Base-by-base conservation (phyloP, 148 eudicot genomes). In the Polygonum maritimum region DNA sequence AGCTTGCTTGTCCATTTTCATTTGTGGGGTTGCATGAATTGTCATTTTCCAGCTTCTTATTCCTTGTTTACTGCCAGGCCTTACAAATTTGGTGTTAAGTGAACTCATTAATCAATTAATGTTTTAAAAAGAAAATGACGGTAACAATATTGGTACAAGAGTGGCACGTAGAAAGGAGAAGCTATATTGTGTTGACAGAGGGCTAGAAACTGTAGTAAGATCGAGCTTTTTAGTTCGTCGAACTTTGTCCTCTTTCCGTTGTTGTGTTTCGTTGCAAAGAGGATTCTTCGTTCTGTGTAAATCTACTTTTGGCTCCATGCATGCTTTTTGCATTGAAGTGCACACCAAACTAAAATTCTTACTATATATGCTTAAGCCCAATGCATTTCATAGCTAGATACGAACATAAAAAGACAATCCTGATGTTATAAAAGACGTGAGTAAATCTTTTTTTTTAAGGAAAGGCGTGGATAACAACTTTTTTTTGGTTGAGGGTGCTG, bases 31-130 rank as follows among this genome's bases (percentile, higher is more conserved):
- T 63, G 40, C 70, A 33, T 10, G 70, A 31, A 33, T 63, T 31
- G 70, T 63, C 70, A 33, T 63, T 63, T 63, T 63, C 41, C 70
- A 63, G 40, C 70, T 62, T 35, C 39, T 63, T 63, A 49, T 49
- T 49, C 54, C 54, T 49, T 14, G 13, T 49, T 49, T 49, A 49
- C 58, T 52, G 58, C 21, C 58, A 18, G 18, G 4, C n/a, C 54
- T 49, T 49, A 16, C 54, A 49, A 49, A 49, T 16, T 49, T 49
- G n/a, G 15, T 16, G 13, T 49, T 49, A 49, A 49, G 54, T 14
- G 54, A 49, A 48, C 13, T 12, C 13, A 2, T 12, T 49, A 49
- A 49, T 52, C 2, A 13, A 12, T 12, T 49, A 49, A 49, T 52
- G 15, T 52, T 12, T 52, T 52, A 15, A 52, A 16, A 18, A 6